phyloP scores from a whole-genome alignment of 495 filamentous ascomycete genomes.

The Pyrenopolyporus hunteri region DNA sequence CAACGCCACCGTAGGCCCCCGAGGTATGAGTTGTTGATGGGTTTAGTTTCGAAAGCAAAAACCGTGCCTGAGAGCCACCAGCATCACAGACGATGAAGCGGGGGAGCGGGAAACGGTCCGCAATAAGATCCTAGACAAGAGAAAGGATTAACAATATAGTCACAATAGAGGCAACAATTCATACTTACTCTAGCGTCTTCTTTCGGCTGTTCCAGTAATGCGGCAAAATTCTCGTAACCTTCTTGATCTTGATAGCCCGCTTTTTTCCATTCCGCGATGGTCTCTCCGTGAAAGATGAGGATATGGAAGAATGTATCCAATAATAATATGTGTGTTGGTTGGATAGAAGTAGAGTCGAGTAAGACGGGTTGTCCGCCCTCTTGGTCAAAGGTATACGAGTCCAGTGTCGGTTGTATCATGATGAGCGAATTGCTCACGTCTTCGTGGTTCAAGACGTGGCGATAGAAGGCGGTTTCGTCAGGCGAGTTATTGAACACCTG shows the following conservation, averaged over 20 bases:
- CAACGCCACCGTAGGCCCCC: conserved; percentile 85
- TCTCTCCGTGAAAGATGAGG: conserved; percentile 98
- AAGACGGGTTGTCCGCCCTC: conserved; percentile 90
- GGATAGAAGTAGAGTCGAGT: conserved; percentile 94
- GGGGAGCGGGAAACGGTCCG: conserved; percentile 95
- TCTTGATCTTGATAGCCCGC: conserved; percentile 98
- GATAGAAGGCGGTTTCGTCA: conserved; percentile 98
- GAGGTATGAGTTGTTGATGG: conserved; percentile 98
- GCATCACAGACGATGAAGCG: conserved; percentile 99
- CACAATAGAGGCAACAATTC: background rate
- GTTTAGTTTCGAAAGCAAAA: conserved; percentile 97
- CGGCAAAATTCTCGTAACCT: conserved; percentile 95
- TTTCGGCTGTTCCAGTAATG: conserved; percentile 90
- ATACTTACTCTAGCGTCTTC: conserved; percentile 88
- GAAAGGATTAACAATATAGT: background rate
- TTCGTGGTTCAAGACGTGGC: conserved; percentile 96
- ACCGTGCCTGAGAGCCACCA: conserved; percentile 96
- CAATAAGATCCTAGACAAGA: conserved; percentile 81
- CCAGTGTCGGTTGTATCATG: conserved; percentile 98
- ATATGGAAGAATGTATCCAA: conserved; percentile 99
- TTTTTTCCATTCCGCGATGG: conserved; percentile 97
- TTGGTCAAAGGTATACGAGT: conserved; percentile 96
- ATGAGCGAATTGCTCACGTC: conserved; percentile 96
- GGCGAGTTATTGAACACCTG: conserved; percentile 99
- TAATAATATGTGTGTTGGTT: conserved; percentile 90